Conservation (phyloP, 1,284 basidiomycete genomes). For the Somion occarium region DNA sequence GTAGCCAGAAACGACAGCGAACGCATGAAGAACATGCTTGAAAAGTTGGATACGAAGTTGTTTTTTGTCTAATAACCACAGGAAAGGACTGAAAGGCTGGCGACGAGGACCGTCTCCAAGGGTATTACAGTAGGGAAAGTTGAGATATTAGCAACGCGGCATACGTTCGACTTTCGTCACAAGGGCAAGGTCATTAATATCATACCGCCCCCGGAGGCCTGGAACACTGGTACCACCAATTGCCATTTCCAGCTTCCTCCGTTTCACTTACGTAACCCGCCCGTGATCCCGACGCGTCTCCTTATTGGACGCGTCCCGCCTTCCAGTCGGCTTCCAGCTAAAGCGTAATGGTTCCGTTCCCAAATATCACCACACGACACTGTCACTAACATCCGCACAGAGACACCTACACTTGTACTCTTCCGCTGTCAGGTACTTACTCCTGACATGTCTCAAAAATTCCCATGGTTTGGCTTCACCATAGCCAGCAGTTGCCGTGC, state of each 20-base stretch:
- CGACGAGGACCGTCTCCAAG: not conserved
- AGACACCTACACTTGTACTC: not conserved
- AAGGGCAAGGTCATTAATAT: no score
- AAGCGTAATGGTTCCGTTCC: no score
- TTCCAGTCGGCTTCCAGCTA: no score
- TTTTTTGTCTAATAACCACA: not conserved
- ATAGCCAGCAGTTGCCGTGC: not conserved
- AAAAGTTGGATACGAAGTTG: not conserved
- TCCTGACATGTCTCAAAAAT: not conserved
- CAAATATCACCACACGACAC: no score
- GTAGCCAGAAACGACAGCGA: constrained; percentile 10
- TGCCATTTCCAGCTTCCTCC: no score
- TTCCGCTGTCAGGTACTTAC: no score
- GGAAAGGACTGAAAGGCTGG: not conserved
- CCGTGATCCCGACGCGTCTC: not conserved
- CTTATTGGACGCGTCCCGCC: no score
- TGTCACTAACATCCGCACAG: not conserved
- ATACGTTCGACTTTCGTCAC: no score
- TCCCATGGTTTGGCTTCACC: constrained; percentile 3
- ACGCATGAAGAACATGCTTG: constrained; percentile 7
- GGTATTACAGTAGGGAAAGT: not conserved
- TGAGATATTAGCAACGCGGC: no score
- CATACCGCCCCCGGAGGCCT: no score
- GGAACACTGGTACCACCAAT: no score
- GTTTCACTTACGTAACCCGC: not conserved